Percentiles rank a stretch among this genome's conserved stretches.
phyloP scores from a whole-genome alignment of 352 stramenopile genomes.

The Halophytophthora batemanensis region DNA sequence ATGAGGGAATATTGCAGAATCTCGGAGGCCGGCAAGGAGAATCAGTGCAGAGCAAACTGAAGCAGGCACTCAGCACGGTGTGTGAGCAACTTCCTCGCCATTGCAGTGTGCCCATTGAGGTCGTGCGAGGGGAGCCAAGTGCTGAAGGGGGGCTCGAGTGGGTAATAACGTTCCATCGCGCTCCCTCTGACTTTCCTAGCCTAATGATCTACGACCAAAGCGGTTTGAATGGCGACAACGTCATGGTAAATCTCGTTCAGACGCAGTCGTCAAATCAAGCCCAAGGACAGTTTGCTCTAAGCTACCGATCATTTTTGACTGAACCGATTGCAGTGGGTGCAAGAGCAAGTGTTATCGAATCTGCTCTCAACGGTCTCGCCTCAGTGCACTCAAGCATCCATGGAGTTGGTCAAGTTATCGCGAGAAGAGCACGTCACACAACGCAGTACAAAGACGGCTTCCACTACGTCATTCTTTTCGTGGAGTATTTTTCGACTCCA shows the following conservation, averaged over 20 bases:
- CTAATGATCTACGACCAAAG: too few species aligned
- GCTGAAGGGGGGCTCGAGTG: neutral
- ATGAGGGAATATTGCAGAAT: conserved; percentile 25
- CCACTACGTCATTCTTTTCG: conserved; percentile 14
- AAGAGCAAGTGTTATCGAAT: conserved; percentile 5
- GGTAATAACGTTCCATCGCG: too few species aligned
- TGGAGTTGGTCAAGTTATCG: neutral
- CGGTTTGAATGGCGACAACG: conserved; percentile 7
- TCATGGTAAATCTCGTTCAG: conserved; percentile 4
- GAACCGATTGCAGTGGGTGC: conserved; percentile 7
- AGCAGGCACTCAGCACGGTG: conserved; percentile 6
- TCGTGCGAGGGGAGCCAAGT: conserved; percentile 7
- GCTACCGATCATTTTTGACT: conserved; percentile 2
- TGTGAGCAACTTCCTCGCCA: neutral
- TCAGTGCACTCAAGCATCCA: neutral
- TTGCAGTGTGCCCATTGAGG: conserved; percentile 1
- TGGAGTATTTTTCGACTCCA: conserved; percentile 5
- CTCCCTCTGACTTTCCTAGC: too few species aligned
- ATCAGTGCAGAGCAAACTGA: conserved; percentile 30
- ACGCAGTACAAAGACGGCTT: conserved; percentile 4
- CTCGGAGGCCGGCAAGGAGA: conserved; percentile 23
- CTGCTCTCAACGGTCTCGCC: conserved; percentile 7
- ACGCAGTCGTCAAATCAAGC: conserved; percentile 15
- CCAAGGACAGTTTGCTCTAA: conserved; percentile 18
- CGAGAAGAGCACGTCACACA: conserved; percentile 4